phyloP scores from a whole-genome alignment of 1,284 basidiomycete genomes.

The Calocybe gambosa region DNA sequence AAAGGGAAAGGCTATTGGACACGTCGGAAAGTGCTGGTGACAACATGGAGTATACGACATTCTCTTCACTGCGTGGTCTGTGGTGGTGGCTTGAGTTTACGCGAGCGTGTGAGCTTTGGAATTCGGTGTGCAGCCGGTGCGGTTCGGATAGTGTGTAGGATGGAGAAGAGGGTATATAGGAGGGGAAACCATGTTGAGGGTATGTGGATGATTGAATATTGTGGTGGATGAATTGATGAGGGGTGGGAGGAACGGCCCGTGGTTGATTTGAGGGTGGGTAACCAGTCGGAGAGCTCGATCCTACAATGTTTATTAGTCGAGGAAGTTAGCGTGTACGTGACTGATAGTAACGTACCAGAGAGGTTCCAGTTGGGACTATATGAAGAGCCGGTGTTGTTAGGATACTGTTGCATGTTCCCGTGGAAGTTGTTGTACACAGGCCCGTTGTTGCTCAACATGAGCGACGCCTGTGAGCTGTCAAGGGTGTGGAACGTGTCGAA shows the following conservation, averaged over 20 bases:
- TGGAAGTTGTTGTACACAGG: slow-evolving; percentile 11
- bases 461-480: slow-evolving; percentile 13
- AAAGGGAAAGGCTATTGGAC: neutral
- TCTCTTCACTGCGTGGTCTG: slow-evolving; percentile 10
- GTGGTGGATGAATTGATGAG: neutral
- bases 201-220: slow-evolving; percentile 3
- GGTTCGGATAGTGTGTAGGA: slow-evolving; percentile 10
- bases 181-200: slow-evolving; percentile 6
- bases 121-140: slow-evolving; percentile 4
- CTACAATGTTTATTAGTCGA: slow-evolving; percentile 3
- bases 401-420: slow-evolving; percentile 9
- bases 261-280: slow-evolving; percentile 6
- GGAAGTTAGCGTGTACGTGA: neutral
- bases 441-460: slow-evolving; percentile 6
- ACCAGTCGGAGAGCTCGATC: neutral
- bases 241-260: slow-evolving; percentile 6
- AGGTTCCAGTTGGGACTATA: slow-evolving; percentile 10
- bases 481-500: slow-evolving; percentile 11
- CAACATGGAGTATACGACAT: slow-evolving; percentile 13
- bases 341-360: slow-evolving; percentile 6
- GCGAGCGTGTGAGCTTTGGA: slow-evolving; percentile 12
- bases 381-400: slow-evolving; percentile 6
- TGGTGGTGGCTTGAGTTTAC: neutral
- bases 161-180: slow-evolving; percentile 8
- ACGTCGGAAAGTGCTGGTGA: slow-evolving; percentile 10